Evolutionary conservation across 2,329 filamentous ascomycete species (phyloP).

Genomic region (Ophiostoma sp.): DNA sequence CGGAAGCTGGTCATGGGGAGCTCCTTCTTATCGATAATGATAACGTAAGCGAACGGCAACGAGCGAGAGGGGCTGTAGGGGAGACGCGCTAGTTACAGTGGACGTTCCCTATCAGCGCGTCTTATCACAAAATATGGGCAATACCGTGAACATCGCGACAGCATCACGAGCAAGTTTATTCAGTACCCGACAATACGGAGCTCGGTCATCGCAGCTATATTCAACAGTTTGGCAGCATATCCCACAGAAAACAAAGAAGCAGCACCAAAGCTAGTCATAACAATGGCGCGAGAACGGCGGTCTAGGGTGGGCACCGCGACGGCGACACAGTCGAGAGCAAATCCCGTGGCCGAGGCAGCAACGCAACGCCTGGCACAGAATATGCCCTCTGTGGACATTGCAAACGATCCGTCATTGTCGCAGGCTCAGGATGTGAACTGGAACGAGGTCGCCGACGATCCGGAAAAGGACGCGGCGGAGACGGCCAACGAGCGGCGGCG

Average conservation of each 20-base stretch:
- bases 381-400: too few species aligned
- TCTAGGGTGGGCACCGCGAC: neutral
- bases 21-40: neutral
- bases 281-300: slow-evolving; percentile 8
- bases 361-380: neutral
- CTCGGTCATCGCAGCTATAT: too few species aligned
- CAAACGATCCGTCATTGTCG: slow-evolving; percentile 29
- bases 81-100: slow-evolving; percentile 6
- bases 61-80: neutral
- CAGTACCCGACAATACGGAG: too few species aligned
- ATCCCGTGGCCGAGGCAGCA: neutral
- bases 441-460: slow-evolving; percentile 33
- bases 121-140: neutral
- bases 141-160: neutral
- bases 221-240: too few species aligned
- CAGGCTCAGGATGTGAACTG: slow-evolving; percentile 22
- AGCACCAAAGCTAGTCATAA: neutral
- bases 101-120: neutral
- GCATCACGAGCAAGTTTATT: too few species aligned
- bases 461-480: slow-evolving; percentile 77
- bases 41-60: neutral
- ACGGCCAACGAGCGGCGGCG: slow-evolving; percentile 64
- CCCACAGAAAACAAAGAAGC: too few species aligned
- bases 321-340: neutral
- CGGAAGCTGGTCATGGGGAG: slow-evolving; percentile 2